Base-by-base conservation (phyloP, 352 stramenopile genomes). In the Globisporangium camurandrum region DNA sequence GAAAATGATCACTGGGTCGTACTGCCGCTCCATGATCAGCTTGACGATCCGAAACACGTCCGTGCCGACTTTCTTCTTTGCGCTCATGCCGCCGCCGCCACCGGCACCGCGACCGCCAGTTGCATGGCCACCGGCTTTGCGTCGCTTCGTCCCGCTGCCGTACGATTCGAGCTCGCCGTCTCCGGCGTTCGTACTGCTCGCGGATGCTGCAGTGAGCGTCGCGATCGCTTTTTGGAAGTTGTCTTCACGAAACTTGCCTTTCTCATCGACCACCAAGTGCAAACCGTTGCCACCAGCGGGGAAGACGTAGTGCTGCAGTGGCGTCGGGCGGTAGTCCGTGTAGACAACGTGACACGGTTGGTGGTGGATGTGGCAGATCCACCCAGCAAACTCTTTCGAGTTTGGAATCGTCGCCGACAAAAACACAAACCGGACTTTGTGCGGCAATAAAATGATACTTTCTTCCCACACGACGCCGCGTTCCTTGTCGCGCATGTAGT, bases 281-380 rank as follows among this genome's bases (percentile, higher is more conserved):
- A 99, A 73, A 0, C 96, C 97, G 43, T 95, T 97, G 26, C 95
- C 96, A 39, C 93, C 95, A 9, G 88, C 76, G n/a, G 95, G 93
- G 66, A 99, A 99, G 40, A 99, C 77, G 61, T 99, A 99, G 77
- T 99, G 97, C 79, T 99, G 96, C 54, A 99, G 64, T 5, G 97
- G 97, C 28, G 93, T 97, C 2, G 97, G 97, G 61, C 96, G 93
- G 80, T 99, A 99, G 67, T 99, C 96, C 37, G 97, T 99, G 78
- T 99, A 99, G n/a, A 99, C 95, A n/a, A 99, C 97, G 76, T 99
- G 97, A 75, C 95, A 98, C 30, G 96, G 94, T 70, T 99, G 96
- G 67, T 98, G 95, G 71, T 99, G 95, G 61, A 98, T 98, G 67
- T 98, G 93, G 45, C 86, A 95, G 62, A 99, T 99, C 97, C 97